These are phyloP conservation scores for Rhodotorula taiwanensis DNA, from an alignment of 768 basidiomycete genomes.

Conservation along the genomic window DNA sequence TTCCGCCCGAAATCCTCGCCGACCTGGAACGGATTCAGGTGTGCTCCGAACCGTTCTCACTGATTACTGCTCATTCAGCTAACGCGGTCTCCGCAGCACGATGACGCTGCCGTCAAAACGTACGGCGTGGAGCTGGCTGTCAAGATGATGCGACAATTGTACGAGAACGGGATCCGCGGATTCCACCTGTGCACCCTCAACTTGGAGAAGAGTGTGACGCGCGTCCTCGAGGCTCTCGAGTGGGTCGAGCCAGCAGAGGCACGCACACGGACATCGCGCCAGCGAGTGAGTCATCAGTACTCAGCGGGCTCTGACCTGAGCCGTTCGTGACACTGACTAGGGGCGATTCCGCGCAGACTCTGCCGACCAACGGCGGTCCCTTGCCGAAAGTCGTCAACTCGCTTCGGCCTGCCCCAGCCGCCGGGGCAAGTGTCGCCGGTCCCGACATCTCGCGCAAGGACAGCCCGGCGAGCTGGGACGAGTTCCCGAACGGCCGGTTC, in stretches of 20 bases:
- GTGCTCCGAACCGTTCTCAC: slow-evolving; percentile 35
- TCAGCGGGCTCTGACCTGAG: neutral
- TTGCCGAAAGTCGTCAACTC: slow-evolving; percentile 34
- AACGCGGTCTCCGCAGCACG: slow-evolving; percentile 54
- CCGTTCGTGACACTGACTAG: too few relatives aligned
- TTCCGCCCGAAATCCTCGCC: slow-evolving; percentile 61
- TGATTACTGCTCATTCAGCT: neutral
- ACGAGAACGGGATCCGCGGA: slow-evolving; percentile 66
- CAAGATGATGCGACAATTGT: slow-evolving; percentile 60
- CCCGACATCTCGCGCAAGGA: slow-evolving; percentile 30
- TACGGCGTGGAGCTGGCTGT: slow-evolving; percentile 84
- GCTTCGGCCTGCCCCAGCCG: neutral
- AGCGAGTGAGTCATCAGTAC: slow-evolving; percentile 30
- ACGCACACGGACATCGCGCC: slow-evolving; percentile 1
- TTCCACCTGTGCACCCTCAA: slow-evolving; percentile 95
- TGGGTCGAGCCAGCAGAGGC: slow-evolving; percentile 52
- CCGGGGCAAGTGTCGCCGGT: slow-evolving; percentile 9
- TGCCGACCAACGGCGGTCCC: slow-evolving; percentile 59
- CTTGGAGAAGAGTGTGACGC: slow-evolving; percentile 87
- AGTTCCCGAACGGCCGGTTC: slow-evolving; percentile 97
- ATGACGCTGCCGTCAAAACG: slow-evolving; percentile 88
- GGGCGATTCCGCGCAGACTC: too few relatives aligned
- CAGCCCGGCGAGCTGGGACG: slow-evolving; percentile 45
- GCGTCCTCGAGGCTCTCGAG: slow-evolving; percentile 68
- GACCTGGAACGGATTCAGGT: slow-evolving; percentile 73